phyloP scores from a whole-genome alignment of 768 basidiomycete genomes.

The Collybiopsis confluens region DNA sequence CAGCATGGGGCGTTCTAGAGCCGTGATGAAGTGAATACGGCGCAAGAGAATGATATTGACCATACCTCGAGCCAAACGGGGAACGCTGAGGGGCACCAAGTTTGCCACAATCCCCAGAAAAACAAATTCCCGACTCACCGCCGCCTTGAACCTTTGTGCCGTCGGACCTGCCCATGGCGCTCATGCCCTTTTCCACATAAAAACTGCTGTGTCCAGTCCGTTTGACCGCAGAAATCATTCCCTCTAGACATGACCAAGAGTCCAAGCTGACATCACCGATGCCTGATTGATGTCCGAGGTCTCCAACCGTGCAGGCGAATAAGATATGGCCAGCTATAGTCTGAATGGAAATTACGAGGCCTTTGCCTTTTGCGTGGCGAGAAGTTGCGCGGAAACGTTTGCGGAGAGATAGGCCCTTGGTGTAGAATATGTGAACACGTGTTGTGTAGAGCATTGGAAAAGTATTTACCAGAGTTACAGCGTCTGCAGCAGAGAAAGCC shows the following conservation, averaged over 20 bases:
- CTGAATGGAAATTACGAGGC: constrained; percentile 77
- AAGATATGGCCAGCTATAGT: constrained; percentile 74
- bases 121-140: constrained; percentile 43
- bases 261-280: constrained; percentile 76
- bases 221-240: constrained; percentile 74
- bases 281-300: constrained; percentile 62
- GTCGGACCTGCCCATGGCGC: constrained; percentile 68
- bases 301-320: constrained; percentile 82
- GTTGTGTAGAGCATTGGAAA: background rate
- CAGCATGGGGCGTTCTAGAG: constrained; percentile 75
- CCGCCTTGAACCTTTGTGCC: constrained; percentile 61
- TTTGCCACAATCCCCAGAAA: background rate
- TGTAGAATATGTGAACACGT: background rate
- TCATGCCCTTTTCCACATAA: constrained; percentile 86
- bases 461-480: constrained; percentile 65
- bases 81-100: constrained; percentile 47
- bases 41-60: constrained; percentile 1
- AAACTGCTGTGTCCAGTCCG: constrained; percentile 81
- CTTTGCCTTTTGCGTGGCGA: constrained; percentile 73
- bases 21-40: constrained; percentile 4
- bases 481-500: constrained; percentile 72
- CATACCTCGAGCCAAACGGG: constrained; percentile 80
- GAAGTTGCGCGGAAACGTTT: constrained; percentile 77
- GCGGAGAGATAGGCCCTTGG: constrained; percentile 64
- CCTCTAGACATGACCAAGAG: constrained; percentile 74